A percentile compares a stretch with the other conserved stretches of the same genome.
Evolutionary conservation across 352 stramenopile genomes (phyloP).

Genomic region (Globisporangium yorkense): DNA sequence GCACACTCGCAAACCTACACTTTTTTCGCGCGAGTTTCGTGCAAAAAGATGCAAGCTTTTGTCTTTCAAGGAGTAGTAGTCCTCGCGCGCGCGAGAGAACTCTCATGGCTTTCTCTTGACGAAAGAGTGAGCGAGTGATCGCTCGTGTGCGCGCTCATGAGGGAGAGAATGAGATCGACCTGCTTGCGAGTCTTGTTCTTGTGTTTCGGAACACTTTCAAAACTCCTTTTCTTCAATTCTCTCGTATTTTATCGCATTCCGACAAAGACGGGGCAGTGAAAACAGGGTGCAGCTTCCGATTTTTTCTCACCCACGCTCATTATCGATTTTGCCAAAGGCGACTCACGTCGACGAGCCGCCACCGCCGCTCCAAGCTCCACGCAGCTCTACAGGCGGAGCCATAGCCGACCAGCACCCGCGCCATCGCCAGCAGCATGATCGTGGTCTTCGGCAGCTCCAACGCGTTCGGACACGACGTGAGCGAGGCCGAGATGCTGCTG

Average conservation of each 20-base stretch:
- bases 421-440: conserved; percentile 29
- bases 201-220: too few species aligned
- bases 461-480: conserved; percentile 64
- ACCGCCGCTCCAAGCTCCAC: background rate
- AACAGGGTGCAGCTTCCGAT: background rate
- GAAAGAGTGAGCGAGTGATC: too few species aligned
- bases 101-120: too few species aligned
- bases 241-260: background rate
- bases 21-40: too few species aligned
- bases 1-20: too few species aligned
- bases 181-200: too few species aligned
- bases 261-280: background rate
- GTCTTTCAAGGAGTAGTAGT: too few species aligned
- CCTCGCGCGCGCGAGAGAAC: too few species aligned
- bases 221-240: background rate
- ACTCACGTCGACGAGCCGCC: background rate
- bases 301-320: conserved; percentile 1
- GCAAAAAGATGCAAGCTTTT: too few species aligned
- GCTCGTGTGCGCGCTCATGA: too few species aligned
- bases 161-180: too few species aligned
- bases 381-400: background rate
- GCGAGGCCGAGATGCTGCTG: conserved; percentile 63
- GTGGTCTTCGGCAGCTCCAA: conserved; percentile 70
- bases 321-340: conserved; percentile 7
- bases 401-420: background rate